Evolutionary conservation across 768 basidiomycete species (phyloP).

Genomic region (Pleurotus pulmonarius): DNA sequence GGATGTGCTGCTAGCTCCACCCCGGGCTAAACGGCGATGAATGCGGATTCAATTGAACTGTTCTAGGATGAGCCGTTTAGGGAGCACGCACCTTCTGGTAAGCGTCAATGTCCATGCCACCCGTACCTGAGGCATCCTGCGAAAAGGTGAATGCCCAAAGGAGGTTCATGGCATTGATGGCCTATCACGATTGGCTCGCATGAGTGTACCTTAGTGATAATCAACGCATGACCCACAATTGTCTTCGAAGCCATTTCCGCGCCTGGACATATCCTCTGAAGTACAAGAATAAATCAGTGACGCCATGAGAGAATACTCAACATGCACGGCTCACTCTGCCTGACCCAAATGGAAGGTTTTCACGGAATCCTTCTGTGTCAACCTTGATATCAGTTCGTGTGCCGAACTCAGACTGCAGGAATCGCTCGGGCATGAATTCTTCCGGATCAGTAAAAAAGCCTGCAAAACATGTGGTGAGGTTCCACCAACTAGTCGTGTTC

Average conservation of each 20-base stretch:
- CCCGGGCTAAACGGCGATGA: not conserved
- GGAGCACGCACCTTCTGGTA: not conserved
- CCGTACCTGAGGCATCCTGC: not conserved
- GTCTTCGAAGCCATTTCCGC: slow-evolving; percentile 14
- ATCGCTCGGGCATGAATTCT: slow-evolving; percentile 12
- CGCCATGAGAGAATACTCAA: not conserved
- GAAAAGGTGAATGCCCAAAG: slow-evolving; percentile 27
- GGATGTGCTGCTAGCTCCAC: not conserved
- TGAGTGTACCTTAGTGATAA: not conserved
- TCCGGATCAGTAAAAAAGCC: slow-evolving; percentile 9
- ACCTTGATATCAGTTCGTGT: slow-evolving; percentile 12
- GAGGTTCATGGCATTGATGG: slow-evolving; percentile 22
- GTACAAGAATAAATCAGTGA: not conserved
- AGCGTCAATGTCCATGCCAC: not conserved
- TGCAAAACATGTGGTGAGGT: not conserved
- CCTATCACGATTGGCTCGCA: slow-evolving; percentile 7
- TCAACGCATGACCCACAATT: slow-evolving; percentile 9
- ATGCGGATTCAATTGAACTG: not conserved
- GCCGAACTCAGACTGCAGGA: slow-evolving; percentile 12
- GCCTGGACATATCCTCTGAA: slow-evolving; percentile 17
- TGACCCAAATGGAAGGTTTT: slow-evolving; percentile 13
- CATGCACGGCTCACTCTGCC: slow-evolving; percentile 12
- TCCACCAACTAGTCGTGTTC: not conserved
- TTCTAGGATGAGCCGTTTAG: not conserved
- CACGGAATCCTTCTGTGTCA: slow-evolving; percentile 11